Evolutionary conservation across 2,329 filamentous ascomycete species (phyloP), one percentile per base, ranked within the genome.

Genomic region (Fusarium zealandicum): DNA sequence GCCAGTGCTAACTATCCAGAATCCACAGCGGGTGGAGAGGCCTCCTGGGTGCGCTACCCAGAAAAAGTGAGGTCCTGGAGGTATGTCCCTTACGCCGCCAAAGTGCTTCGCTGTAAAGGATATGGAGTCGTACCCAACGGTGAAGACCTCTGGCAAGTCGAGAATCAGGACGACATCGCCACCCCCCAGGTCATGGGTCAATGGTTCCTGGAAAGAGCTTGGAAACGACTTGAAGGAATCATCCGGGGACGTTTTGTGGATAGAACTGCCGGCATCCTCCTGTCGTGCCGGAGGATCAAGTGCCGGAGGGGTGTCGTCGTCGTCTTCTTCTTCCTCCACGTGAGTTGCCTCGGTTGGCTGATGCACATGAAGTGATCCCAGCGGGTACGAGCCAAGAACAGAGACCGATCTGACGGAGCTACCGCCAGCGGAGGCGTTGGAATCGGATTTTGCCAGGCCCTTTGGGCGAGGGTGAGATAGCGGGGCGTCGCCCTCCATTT

Each of bases 21-120:
- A 85, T 5, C 83, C 85, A 48, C 76, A 81, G 4, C 85, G 78
- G 25, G 77, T 70, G 2, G 82, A 81, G 14, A 77, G 73, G 14
- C 75, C 74, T 2, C 74, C 73, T 0, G 78, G 75, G 17, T 82
- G 76, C 2, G 83, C 76, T 22, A 81, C 78, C 83, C 84, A 88
- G 51, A 87, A 74, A 53, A 88, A 81, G 66, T 88, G 85, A 12
- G 80, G 69, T 0, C 85, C 85, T 0, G 74, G 66, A 0, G 83
- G 82, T 20, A 88, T 73, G 48, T 83, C 76, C 17, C 78, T 78
- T 51, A 88, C 75, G 16, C 85, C 85, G 7, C 73, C 72, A 60
- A 86, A 82, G 17, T 76, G 70, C 33, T 70, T 73, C 5, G 76
- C 75, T 13, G 75, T 79, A 57, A 83, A 77, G 2, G 79, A 78